phyloP scores from a whole-genome alignment of 768 basidiomycete genomes.

The Hericium rajendrae region DNA sequence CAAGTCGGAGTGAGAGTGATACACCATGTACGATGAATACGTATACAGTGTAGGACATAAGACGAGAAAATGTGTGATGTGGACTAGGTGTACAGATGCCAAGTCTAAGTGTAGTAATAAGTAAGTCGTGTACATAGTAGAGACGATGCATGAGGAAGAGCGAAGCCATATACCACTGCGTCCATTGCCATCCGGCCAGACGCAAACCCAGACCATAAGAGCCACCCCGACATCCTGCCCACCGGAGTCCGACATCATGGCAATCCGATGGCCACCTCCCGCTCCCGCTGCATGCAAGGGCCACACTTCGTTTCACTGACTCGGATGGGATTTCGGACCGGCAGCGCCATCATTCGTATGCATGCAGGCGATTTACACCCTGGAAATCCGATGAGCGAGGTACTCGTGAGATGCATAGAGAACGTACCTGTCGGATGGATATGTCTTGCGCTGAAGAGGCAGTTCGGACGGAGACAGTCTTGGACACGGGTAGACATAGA shows the following conservation, averaged over 20 bases:
- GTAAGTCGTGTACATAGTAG: no score
- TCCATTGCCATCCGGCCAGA: neutral
- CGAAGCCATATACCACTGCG: no score
- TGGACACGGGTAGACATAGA: constrained; percentile 19
- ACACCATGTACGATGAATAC: no score
- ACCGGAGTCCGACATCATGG: neutral
- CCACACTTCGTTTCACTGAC: constrained; percentile 16
- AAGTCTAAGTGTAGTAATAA: no score
- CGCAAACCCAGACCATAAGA: neutral
- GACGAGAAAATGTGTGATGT: neutral
- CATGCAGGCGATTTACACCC: constrained; percentile 10
- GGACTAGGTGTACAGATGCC: neutral
- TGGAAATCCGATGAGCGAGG: neutral
- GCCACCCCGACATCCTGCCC: neutral
- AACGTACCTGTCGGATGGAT: constrained; percentile 13
- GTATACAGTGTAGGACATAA: neutral
- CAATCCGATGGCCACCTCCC: neutral
- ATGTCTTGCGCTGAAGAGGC: constrained; percentile 17
- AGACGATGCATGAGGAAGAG: no score
- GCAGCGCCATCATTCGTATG: constrained; percentile 15
- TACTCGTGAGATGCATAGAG: neutral
- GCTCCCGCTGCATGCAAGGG: constrained; percentile 10
- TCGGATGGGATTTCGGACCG: constrained; percentile 19
- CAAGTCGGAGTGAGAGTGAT: no score
- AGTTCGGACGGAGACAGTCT: constrained; percentile 15